A percentile compares a stretch with the other conserved stretches of the same genome.
phyloP scores from a whole-genome alignment of 768 basidiomycete genomes.

The Mycena chlorophos region DNA sequence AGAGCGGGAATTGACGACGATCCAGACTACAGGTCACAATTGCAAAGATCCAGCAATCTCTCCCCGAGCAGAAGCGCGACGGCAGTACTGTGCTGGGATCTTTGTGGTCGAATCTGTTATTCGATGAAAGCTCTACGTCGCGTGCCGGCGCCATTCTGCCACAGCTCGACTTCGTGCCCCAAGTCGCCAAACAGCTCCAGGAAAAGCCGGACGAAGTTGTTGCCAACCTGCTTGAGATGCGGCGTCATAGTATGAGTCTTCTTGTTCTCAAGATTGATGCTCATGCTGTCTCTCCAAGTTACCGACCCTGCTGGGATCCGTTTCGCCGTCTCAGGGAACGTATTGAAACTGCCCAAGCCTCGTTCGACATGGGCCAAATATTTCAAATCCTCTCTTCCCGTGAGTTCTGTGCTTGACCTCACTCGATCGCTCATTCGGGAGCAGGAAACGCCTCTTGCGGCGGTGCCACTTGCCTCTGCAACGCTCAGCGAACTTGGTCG shows the following conservation, averaged over 20 bases:
- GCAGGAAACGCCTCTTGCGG: slow-evolving; percentile 56
- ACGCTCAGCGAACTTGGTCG: slow-evolving; percentile 77
- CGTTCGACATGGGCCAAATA: slow-evolving; percentile 72
- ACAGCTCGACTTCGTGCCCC: slow-evolving; percentile 79
- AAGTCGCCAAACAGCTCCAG: slow-evolving; percentile 68
- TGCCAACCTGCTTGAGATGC: slow-evolving; percentile 71
- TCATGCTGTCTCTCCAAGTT: slow-evolving; percentile 47
- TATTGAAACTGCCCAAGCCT: slow-evolving; percentile 69
- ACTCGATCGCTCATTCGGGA: neutral
- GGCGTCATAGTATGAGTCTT: slow-evolving; percentile 56
- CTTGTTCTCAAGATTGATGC: neutral
- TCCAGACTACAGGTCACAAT: slow-evolving; percentile 76
- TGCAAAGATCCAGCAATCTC: slow-evolving; percentile 85
- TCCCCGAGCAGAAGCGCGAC: slow-evolving; percentile 90
- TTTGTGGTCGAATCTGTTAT: slow-evolving; percentile 65
- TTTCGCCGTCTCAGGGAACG: slow-evolving; percentile 88
- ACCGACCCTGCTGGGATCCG: slow-evolving; percentile 80
- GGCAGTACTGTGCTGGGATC: slow-evolving; percentile 79
- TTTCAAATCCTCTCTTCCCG: slow-evolving; percentile 63
- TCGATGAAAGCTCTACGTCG: slow-evolving; percentile 67
- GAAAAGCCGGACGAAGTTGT: slow-evolving; percentile 72
- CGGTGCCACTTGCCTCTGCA: slow-evolving; percentile 64
- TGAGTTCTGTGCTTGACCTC: slow-evolving; percentile 30
- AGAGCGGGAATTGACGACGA: neutral
- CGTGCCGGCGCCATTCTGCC: slow-evolving; percentile 67